Evolutionary conservation across 768 basidiomycete genomes (phyloP).

Genomic region (Scleroderma citrinum): DNA sequence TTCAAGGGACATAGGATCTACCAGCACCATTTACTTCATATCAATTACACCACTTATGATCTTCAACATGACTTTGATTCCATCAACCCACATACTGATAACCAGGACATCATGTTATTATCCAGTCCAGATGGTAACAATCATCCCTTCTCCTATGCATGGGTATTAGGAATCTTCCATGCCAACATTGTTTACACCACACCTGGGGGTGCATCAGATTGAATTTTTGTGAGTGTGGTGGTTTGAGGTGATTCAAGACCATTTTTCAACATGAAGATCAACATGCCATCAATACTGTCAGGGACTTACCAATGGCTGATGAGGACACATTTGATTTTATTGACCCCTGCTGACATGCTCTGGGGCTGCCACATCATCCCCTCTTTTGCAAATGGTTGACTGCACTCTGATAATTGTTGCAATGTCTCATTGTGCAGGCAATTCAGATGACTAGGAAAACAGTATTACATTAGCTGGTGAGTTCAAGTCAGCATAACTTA

Average conservation of each 20-base stretch:
- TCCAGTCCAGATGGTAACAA: conserved; percentile 7
- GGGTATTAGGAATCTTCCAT: conserved; percentile 1
- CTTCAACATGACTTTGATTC: conserved; percentile 19
- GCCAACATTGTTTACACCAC: neutral
- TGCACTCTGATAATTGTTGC: neutral
- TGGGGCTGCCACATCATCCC: neutral
- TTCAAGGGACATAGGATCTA: conserved; percentile 17
- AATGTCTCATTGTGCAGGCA: too few species aligned
- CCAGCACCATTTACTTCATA: conserved; percentile 22
- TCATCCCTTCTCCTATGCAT: conserved; percentile 19
- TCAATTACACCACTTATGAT: conserved; percentile 31
- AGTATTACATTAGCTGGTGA: too few species aligned
- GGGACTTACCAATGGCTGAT: neutral
- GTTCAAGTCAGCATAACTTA: too few species aligned
- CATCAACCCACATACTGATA: conserved; percentile 24
- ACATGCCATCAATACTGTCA: neutral
- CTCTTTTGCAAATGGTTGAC: neutral
- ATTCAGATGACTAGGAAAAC: too few species aligned
- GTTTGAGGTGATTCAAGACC: neutral
- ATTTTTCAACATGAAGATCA: neutral
- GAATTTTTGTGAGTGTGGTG: conserved; percentile 2
- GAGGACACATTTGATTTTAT: conserved; percentile 1
- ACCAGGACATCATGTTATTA: conserved; percentile 32
- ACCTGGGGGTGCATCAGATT: neutral
- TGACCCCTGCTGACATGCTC: neutral